A percentile compares a stretch with the other conserved stretches of the same genome.
Conservation (phyloP, 257 asterid genomes). For the Gentiana macrophylla region DNA sequence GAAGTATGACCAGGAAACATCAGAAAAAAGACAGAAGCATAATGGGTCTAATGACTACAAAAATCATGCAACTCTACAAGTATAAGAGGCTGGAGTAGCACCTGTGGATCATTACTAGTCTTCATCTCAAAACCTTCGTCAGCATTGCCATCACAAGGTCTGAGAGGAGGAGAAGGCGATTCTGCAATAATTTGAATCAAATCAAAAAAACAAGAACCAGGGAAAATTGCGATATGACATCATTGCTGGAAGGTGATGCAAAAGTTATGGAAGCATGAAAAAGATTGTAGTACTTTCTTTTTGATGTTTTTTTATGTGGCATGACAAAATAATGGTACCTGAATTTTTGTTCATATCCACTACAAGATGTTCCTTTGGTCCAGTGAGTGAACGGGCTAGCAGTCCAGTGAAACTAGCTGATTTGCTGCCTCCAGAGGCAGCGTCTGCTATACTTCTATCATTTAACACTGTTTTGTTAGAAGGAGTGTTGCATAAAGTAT, state of each 20-base stretch:
- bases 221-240: neutral
- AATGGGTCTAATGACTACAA: no score
- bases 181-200: slow-evolving; percentile 21
- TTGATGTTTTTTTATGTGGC: no score
- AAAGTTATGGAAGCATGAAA: no score
- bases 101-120: slow-evolving; percentile 44
- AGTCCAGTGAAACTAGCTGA: slow-evolving; percentile 24
- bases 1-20: no score
- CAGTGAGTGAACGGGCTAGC: no score
- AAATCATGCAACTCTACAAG: neutral
- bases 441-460: slow-evolving; percentile 23
- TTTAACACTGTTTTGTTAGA: slow-evolving; percentile 25
- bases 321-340: slow-evolving; percentile 12
- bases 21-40: neutral
- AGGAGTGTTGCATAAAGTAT: slow-evolving; percentile 19
- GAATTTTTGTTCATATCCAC: slow-evolving; percentile 26
- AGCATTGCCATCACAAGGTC: slow-evolving; percentile 23
- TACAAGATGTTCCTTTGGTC: slow-evolving; percentile 21
- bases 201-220: slow-evolving; percentile 9
- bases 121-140: slow-evolving; percentile 21
- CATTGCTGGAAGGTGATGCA: neutral
- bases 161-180: slow-evolving; percentile 21
- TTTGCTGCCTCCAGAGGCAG: slow-evolving; percentile 25
- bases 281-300: no score
- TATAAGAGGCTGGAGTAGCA: slow-evolving; percentile 17